Evolutionary conservation across 495 filamentous ascomycete genomes (phyloP), one percentile per base, ranked within the genome.

Genomic region (Aspergillus kassunensis): DNA sequence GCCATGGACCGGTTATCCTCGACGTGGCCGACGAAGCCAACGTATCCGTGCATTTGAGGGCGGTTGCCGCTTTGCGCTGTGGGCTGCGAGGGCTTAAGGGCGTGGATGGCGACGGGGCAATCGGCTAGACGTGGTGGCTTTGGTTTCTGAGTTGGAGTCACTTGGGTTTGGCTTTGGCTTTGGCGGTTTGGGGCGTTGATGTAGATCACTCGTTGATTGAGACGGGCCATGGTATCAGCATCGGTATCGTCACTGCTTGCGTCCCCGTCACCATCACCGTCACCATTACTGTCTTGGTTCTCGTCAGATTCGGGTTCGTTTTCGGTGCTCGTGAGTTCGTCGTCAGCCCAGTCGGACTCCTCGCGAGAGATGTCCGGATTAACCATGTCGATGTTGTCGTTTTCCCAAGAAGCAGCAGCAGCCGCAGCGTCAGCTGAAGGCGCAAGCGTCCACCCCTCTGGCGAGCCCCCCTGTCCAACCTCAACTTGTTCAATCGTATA

Each of bases 11-110:
- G 55, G 21, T 49, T 54, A 46, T 58, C 55, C 18, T 53, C 55
- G 24, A 53, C 39, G 29, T 58, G 55, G n/a, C 55, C 55, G n/a
- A 58, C 55, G 16, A 58, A 58, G 19, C 49, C 55, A 12, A 58
- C 35, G 35, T 45, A 54, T 20, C 49, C 55, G 10, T 34, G 31
- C 6, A 45, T 18, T 29, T 37, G 18, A 11, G 33, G 5, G 18
- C 42, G 36, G 40, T 40, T 0, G 11, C 31, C 40, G 18, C 18
- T 24, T 23, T 18, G 16, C 9, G 16, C 21, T 3, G 36, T 29
- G n/a, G n/a, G n/a, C n/a, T n/a, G n/a, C 23, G 23, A 40, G 20
- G 39, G 19, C 24, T 41, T 44, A 0, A 53, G 24, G 39, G 50
- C 50, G 37, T 58, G 55, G 39, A 58, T 53, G 0, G 45, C 55